phyloP scores from a whole-genome alignment of 2,329 filamentous ascomycete genomes.

The Botryosphaeria agaves region DNA sequence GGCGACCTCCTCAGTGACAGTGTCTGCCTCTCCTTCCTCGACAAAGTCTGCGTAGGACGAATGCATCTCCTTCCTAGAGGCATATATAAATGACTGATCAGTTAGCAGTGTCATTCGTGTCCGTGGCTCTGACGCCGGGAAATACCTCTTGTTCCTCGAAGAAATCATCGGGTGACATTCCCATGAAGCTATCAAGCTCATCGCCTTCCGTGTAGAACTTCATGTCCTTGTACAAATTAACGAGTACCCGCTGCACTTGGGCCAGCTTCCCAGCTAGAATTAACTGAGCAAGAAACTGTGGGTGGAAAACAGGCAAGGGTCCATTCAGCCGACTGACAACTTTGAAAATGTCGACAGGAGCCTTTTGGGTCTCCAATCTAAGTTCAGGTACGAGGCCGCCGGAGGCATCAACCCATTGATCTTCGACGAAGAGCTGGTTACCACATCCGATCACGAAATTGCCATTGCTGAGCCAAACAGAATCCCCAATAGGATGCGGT shows the following conservation, averaged over 20 bases:
- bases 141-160: constrained; percentile 27
- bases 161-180: constrained; percentile 32
- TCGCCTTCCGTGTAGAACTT: constrained; percentile 78
- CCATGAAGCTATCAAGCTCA: constrained; percentile 59
- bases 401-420: constrained; percentile 51
- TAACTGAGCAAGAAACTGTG: constrained; percentile 75
- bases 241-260: constrained; percentile 55
- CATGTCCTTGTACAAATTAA: constrained; percentile 54
- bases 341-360: constrained; percentile 56
- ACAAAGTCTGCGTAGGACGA: constrained; percentile 34
- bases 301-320: constrained; percentile 78
- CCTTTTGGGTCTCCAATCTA: constrained; percentile 30
- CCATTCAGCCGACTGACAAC: constrained; percentile 73
- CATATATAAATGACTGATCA: constrained; percentile 13
- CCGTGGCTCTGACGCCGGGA: constrained; percentile 1
- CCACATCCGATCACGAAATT: constrained; percentile 77
- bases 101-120: neutral
- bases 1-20: constrained; percentile 56
- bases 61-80: constrained; percentile 28
- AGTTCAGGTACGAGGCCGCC: constrained; percentile 41
- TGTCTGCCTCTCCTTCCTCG: constrained; percentile 39
- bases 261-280: constrained; percentile 62
- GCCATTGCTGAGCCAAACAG: constrained; percentile 75
- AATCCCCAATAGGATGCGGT: constrained; percentile 82
- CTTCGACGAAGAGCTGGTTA: constrained; percentile 78